Evolutionary conservation across 1,139 yeast genomes (phyloP).

Genomic region (Lodderomyces metapsilosis): DNA sequence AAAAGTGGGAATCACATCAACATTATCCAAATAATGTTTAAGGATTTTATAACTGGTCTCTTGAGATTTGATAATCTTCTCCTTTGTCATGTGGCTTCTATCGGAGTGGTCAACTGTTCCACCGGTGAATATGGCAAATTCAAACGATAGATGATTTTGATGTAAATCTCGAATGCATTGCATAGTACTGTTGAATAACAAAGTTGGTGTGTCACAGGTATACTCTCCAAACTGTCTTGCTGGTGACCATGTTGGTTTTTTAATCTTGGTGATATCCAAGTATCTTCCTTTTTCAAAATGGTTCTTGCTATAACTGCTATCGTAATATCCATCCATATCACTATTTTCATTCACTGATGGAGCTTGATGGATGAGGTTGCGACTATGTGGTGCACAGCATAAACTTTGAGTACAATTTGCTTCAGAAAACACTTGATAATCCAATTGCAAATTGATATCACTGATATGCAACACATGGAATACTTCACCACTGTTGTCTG

Average conservation of each 20-base stretch:
- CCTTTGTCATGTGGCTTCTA: constrained; percentile 19
- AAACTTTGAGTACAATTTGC: constrained; percentile 30
- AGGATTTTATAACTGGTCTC: constrained; percentile 20
- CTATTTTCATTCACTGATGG: constrained; percentile 14
- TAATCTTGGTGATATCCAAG: constrained; percentile 18
- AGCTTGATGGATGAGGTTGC: constrained; percentile 15
- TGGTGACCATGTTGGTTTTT: constrained; percentile 23
- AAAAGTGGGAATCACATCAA: constrained; percentile 28
- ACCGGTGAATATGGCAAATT: constrained; percentile 32
- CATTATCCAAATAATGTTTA: constrained; percentile 21
- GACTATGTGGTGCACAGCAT: constrained; percentile 24
- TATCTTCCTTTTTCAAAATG: constrained; percentile 25
- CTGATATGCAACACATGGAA: constrained; percentile 31
- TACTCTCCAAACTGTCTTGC: constrained; percentile 33
- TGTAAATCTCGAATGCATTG: constrained; percentile 23
- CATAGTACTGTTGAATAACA: constrained; percentile 28
- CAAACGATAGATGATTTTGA: constrained; percentile 26
- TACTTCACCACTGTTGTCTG: constrained; percentile 17
- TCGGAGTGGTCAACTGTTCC: constrained; percentile 28
- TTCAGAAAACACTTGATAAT: constrained; percentile 25
- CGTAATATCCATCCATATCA: constrained; percentile 21
- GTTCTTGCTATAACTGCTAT: constrained; percentile 22
- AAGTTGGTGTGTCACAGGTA: constrained; percentile 28
- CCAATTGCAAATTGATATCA: constrained; percentile 26
- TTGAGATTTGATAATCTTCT: constrained; percentile 15